Conservation (phyloP, 495 filamentous ascomycete genomes). For the Penicillium ochrochloron region DNA sequence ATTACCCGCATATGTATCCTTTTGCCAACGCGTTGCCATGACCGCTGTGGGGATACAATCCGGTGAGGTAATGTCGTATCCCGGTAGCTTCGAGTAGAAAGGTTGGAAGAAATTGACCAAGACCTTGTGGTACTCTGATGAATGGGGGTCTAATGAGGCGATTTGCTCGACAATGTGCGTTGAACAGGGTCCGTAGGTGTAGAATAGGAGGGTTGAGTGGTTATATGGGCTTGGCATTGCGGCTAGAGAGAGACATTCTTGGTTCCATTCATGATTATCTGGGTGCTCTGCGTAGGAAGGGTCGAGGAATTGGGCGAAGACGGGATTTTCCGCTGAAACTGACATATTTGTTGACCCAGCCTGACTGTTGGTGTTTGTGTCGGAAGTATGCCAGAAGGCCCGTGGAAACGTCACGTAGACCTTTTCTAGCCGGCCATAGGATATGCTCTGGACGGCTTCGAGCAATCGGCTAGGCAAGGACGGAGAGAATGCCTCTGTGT, state of each 20-base stretch:
- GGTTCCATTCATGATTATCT: slow-evolving; percentile 70
- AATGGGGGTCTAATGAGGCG: slow-evolving; percentile 28
- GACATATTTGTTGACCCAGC: slow-evolving; percentile 5
- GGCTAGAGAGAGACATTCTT: slow-evolving; percentile 79
- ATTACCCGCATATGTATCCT: slow-evolving; percentile 81
- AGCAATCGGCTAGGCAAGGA: slow-evolving; percentile 65
- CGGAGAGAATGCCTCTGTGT: slow-evolving; percentile 72
- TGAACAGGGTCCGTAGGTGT: slow-evolving; percentile 72
- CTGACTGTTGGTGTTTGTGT: background rate
- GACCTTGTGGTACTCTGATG: slow-evolving; percentile 35
- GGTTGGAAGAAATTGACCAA: slow-evolving; percentile 52
- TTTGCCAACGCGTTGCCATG: slow-evolving; percentile 78
- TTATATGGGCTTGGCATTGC: slow-evolving; percentile 61
- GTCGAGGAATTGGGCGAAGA: slow-evolving; percentile 50
- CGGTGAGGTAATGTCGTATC: slow-evolving; percentile 56
- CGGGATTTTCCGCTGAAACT: slow-evolving; percentile 23
- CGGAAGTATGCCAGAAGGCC: slow-evolving; percentile 62
- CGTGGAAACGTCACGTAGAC: slow-evolving; percentile 84
- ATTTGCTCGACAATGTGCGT: slow-evolving; percentile 55
- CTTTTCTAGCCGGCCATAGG: slow-evolving; percentile 91
- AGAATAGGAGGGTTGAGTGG: slow-evolving; percentile 92
- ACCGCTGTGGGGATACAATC: slow-evolving; percentile 66
- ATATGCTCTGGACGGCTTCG: slow-evolving; percentile 75
- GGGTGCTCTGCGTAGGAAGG: slow-evolving; percentile 73
- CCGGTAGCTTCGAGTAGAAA: slow-evolving; percentile 76